Base-by-base conservation (phyloP, 352 stramenopile genomes). In the Blastocystis sp. region DNA sequence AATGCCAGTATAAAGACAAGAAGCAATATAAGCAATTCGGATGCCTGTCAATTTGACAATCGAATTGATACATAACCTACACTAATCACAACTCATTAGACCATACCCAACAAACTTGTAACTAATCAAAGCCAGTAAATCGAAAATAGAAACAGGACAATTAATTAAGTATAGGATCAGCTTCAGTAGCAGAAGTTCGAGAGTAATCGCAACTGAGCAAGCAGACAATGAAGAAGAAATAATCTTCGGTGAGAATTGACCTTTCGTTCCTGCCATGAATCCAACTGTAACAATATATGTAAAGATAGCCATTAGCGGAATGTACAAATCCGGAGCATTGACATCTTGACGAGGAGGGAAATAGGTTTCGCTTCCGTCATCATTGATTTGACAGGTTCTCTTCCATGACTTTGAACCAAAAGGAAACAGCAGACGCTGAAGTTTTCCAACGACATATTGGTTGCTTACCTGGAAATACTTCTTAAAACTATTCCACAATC, bases 241-340 rank as follows among this genome's bases (percentile, higher is more conserved):
- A 29, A 59, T 86, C 27, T 35, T 32, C 1, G 67, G 77, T 27
- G 54, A 73, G n/a, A 90, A 95, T 92, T 95, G 91, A 71, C 93
- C 93, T 35, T 92, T 94, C 42, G 93, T 94, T 35, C 96, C 97
- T 88, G 98, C 98, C 57, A 92, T 93, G 83, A 98, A 95, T 0
- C 95, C 96, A 87, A 96, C 96, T 12, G 98, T 93, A 65, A 99
- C 90, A 63, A 98, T 97, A 90, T 98, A 99, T 21, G 96, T 99
- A 73, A 98, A 92, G 46, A 98, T 96, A n/a, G 94, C 93, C 96
- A 99, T 99, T 54, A 97, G 86, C 12, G 97, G 97, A 37, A 99
- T 94, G 90, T 99, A 99, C 37, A 99, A 90, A 90, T 99, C 97
- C 0, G 95, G 95, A 4, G 96, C 95, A 88, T 99, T 98, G 80